These are phyloP conservation scores for Calonectria hongkongensis DNA, from an alignment of 2,329 filamentous ascomycete genomes.

Conservation along the genomic window DNA sequence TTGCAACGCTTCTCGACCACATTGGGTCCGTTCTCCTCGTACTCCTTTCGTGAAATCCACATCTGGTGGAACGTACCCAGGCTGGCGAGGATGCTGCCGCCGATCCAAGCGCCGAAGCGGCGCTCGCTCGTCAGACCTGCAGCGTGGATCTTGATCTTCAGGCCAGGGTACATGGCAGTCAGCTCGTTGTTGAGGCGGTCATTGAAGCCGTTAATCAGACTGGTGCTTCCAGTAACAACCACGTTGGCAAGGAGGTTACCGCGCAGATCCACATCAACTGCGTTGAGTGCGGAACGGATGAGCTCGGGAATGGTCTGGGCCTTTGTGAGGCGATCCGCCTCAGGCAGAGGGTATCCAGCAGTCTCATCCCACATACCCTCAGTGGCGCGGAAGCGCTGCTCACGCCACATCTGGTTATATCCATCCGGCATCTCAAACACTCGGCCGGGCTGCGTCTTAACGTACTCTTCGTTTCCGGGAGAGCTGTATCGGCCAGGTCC, in stretches of 20 bases:
- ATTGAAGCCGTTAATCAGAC: constrained; percentile 91
- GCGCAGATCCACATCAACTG: constrained; percentile 92
- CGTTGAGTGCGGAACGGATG: constrained; percentile 84
- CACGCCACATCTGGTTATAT: constrained; percentile 94
- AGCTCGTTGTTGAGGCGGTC: constrained; percentile 93
- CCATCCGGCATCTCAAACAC: constrained; percentile 99
- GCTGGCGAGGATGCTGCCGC: constrained; percentile 95
- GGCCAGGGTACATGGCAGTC: constrained; percentile 85
- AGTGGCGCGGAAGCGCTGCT: constrained; percentile 88
- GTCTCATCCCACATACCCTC: constrained; percentile 95
- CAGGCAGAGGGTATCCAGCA: constrained; percentile 76
- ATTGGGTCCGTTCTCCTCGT: constrained; percentile 92
- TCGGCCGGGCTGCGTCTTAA: constrained; percentile 83
- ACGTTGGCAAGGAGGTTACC: constrained; percentile 90
- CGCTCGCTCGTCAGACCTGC: constrained; percentile 91
- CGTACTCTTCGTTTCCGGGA: constrained; percentile 85
- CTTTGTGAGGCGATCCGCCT: constrained; percentile 73
- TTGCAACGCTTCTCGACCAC: constrained; percentile 99
- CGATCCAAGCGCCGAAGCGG: constrained; percentile 95
- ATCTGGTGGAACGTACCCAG: constrained; percentile 99
- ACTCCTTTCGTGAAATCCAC: constrained; percentile 99
- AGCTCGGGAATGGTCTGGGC: constrained; percentile 89
- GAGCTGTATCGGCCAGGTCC: constrained; percentile 81
- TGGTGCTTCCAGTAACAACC: constrained; percentile 92
- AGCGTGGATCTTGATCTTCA: constrained; percentile 91